Percentiles rank a stretch among this genome's conserved stretches.
These are phyloP conservation scores for Talaromyces atroroseus DNA, from an alignment of 2,329 filamentous ascomycete genomes.

Conservation along the genomic window DNA sequence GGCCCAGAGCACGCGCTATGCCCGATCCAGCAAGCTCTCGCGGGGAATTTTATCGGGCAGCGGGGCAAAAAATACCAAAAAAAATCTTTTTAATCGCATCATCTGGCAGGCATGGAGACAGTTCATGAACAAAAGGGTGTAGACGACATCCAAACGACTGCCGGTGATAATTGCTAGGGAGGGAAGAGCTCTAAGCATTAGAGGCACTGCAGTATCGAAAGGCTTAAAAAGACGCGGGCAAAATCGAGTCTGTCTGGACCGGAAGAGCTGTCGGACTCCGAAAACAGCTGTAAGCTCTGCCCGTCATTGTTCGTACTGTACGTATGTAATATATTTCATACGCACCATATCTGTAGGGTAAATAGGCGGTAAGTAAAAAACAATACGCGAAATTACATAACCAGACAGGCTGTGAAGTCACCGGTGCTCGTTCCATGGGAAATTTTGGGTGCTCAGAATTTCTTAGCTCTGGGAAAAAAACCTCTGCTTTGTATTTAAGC, in stretches of 20 bases:
- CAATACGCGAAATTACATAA: not conserved
- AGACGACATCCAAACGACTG: not conserved
- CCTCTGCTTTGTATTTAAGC: not conserved
- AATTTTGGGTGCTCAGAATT: not conserved
- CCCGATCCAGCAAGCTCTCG: slow-evolving; percentile 11
- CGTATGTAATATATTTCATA: not conserved
- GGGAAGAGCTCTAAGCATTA: not conserved
- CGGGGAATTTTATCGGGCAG: slow-evolving; percentile 12
- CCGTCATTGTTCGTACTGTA: not conserved
- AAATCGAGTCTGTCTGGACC: not conserved
- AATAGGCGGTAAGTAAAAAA: not conserved
- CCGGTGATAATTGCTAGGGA: not conserved
- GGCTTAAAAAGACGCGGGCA: not conserved
- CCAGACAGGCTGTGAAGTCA: not conserved
- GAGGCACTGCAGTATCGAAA: not conserved
- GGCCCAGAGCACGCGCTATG: not conserved
- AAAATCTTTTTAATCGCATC: not conserved
- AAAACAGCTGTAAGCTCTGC: slow-evolving; percentile 6
- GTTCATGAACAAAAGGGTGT: not conserved
- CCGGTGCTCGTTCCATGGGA: not conserved
- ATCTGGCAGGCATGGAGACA: not conserved
- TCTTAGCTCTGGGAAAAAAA: not conserved
- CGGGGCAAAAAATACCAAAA: slow-evolving; percentile 8
- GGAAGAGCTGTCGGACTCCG: slow-evolving; percentile 9
- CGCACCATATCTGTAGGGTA: not conserved